phyloP scores from a whole-genome alignment of 31 red algal species.

The Endocladia muricata region DNA sequence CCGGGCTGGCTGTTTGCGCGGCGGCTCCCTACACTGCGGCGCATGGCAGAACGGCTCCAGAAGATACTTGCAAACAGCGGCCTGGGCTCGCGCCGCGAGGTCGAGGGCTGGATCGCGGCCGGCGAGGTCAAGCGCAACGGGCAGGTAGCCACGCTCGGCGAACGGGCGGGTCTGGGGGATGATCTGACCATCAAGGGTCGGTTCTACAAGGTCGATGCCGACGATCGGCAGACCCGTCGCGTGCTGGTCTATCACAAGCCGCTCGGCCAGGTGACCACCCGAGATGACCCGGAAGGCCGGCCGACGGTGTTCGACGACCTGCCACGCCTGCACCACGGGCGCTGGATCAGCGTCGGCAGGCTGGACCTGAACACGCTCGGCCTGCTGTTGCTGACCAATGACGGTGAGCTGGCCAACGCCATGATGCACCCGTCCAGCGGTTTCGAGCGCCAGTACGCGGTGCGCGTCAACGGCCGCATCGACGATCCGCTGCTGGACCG shows the following conservation, averaged over 20 bases:
- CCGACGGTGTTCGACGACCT: background rate
- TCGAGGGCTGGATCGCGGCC: background rate
- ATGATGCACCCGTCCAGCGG: background rate
- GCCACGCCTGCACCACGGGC: background rate
- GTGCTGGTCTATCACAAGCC: background rate
- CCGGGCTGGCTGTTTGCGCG: no score
- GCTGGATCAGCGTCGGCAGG: background rate
- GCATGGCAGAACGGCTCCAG: slow-evolving; percentile 3
- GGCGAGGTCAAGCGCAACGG: background rate
- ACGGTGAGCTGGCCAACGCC: background rate
- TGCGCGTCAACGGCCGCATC: background rate
- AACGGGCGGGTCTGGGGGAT: background rate
- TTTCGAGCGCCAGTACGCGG: background rate
- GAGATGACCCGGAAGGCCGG: background rate
- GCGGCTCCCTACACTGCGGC: no score
- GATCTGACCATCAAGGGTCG: no score
- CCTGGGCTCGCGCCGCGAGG: background rate
- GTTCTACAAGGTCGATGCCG: no score
- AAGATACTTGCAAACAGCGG: background rate
- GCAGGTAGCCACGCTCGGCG: background rate
- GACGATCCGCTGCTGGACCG: background rate
- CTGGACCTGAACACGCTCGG: background rate
- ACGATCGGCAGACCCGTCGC: no score
- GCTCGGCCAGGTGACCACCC: background rate
- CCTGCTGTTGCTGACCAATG: background rate